Evolutionary conservation across 192 early-diverging fungal species (phyloP).

Genomic region (Umbelopsis sp.): DNA sequence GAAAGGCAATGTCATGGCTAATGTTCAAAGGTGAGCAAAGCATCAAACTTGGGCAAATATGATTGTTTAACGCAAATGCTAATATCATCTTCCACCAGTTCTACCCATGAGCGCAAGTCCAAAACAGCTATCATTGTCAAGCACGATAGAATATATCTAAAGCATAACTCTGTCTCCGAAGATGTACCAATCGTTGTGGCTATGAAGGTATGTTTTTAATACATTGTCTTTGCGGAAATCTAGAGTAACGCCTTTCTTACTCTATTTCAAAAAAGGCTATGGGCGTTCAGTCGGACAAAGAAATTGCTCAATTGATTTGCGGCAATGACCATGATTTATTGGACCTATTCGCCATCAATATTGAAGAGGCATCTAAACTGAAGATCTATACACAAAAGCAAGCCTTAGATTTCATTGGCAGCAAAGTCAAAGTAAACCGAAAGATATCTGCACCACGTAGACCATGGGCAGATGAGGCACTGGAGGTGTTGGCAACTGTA

Average conservation of each 20-base stretch:
- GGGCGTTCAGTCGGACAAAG: constrained; percentile 93
- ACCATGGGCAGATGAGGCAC: constrained; percentile 78
- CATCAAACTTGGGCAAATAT: background rate
- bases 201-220: constrained; percentile 64
- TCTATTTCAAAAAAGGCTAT: constrained; percentile 63
- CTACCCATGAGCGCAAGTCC: constrained; percentile 91
- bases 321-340: constrained; percentile 84
- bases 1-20: constrained; percentile 79
- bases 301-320: constrained; percentile 91
- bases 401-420: constrained; percentile 87
- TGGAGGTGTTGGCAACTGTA: constrained; percentile 83
- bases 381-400: constrained; percentile 89
- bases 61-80: background rate
- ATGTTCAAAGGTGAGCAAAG: constrained; percentile 68
- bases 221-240: background rate
- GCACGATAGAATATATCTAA: constrained; percentile 75
- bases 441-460: constrained; percentile 54
- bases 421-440: constrained; percentile 72
- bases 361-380: constrained; percentile 81
- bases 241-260: background rate
- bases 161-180: constrained; percentile 88
- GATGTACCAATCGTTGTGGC: constrained; percentile 88
- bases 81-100: constrained; percentile 49
- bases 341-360: constrained; percentile 79
- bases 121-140: constrained; percentile 83